Evolutionary conservation across 2,329 filamentous ascomycete genomes (phyloP).

Genomic region (Pseudogymnoascus sp.): DNA sequence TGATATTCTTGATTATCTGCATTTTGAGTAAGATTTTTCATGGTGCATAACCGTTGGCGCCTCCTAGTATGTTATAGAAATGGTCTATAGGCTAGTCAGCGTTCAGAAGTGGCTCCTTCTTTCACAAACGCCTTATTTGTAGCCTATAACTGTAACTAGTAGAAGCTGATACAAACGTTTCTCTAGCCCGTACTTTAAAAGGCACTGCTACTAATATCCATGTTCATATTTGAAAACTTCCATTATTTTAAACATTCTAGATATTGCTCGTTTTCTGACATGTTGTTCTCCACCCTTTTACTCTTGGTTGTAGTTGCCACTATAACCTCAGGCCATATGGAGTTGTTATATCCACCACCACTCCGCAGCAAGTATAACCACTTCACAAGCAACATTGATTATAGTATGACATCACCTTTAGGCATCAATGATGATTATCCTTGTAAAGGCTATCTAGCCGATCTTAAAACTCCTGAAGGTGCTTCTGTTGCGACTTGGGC

Average conservation of each 20-base stretch:
- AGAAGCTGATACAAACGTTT: background rate
- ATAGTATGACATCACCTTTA: conserved; percentile 16
- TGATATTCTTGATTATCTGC: background rate
- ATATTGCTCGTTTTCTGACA: background rate
- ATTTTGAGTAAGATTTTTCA: background rate
- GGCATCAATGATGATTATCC: conserved; percentile 16
- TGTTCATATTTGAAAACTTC: background rate
- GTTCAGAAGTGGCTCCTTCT: background rate
- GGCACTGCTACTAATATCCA: background rate
- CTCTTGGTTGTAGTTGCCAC: background rate
- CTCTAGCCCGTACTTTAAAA: background rate
- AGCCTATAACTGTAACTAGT: background rate
- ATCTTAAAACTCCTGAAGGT: conserved; percentile 31
- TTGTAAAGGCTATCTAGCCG: conserved; percentile 17
- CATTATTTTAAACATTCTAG: background rate
- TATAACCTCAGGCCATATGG: conserved; percentile 17
- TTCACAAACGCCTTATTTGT: background rate
- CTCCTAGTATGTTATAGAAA: background rate
- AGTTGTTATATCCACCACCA: conserved; percentile 17
- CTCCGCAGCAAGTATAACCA: conserved; percentile 16
- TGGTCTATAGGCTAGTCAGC: background rate
- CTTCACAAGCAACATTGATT: conserved; percentile 12
- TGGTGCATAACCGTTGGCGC: background rate
- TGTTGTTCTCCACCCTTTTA: background rate
- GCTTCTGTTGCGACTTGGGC: conserved; percentile 41